These are phyloP conservation scores for Drechslerella dactyloides DNA, from an alignment of 2,329 filamentous ascomycete genomes.

Conservation along the genomic window DNA sequence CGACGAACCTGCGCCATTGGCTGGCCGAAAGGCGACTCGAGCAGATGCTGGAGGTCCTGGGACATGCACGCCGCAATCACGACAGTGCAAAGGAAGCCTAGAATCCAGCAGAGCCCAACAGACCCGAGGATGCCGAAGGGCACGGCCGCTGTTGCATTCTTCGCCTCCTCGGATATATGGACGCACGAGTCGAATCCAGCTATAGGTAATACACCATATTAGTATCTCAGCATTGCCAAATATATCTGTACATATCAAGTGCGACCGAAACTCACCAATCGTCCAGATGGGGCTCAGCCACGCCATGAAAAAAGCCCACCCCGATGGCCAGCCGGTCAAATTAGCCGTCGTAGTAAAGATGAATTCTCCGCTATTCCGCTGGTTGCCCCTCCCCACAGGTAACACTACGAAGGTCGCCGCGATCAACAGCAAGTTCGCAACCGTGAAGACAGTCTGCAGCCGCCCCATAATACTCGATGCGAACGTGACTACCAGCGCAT, in stretches of 20 bases:
- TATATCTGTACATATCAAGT: background rate
- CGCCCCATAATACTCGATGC: slow-evolving; percentile 66
- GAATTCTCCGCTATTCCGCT: slow-evolving; percentile 60
- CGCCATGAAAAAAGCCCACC: slow-evolving; percentile 67
- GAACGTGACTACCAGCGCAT: slow-evolving; percentile 64
- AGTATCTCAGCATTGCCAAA: background rate
- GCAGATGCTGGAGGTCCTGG: slow-evolving; percentile 62
- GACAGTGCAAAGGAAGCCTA: slow-evolving; percentile 67
- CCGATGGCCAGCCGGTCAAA: slow-evolving; percentile 65
- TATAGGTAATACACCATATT: background rate
- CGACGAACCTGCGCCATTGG: slow-evolving; percentile 63
- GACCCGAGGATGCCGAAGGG: slow-evolving; percentile 68
- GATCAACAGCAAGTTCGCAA: slow-evolving; percentile 66
- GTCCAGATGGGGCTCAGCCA: slow-evolving; percentile 71
- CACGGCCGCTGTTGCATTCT: slow-evolving; percentile 67
- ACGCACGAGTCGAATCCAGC: slow-evolving; percentile 62
- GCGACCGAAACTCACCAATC: slow-evolving; percentile 57
- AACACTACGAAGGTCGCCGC: slow-evolving; percentile 65
- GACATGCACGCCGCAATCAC: slow-evolving; percentile 67
- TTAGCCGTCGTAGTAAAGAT: slow-evolving; percentile 68
- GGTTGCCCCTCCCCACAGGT: slow-evolving; percentile 61
- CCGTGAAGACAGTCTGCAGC: slow-evolving; percentile 66
- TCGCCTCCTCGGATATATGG: slow-evolving; percentile 68
- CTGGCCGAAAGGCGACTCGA: slow-evolving; percentile 64
- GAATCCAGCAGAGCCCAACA: slow-evolving; percentile 64